Evolutionary conservation across 2,329 filamentous ascomycete genomes (phyloP), one percentile per base, ranked within the genome.

Genomic region (Bipolaris cookei): DNA sequence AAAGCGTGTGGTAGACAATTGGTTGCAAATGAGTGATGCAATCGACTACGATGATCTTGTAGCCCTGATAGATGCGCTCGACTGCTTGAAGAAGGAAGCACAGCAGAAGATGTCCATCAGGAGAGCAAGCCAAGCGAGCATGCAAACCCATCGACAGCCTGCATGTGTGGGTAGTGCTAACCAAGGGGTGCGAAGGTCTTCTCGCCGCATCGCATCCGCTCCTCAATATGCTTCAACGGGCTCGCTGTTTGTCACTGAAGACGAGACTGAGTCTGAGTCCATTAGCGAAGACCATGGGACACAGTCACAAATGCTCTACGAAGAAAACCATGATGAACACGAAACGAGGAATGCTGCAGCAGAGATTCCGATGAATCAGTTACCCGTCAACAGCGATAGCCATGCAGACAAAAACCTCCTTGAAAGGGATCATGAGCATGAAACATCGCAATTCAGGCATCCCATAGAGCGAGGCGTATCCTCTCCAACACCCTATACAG

Each of bases 111-210:
- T 54, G 13, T 54, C 51, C 1, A 47, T 42, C 3, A 48, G 25
- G 11, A 28, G n/a, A 48, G 44, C 51, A 2, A 54, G 1, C 14
- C n/a, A 48, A 47, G 18, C 28, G n/a, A 35, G 51, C 37, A 54
- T 37, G 2, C 25, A 42, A 28, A n/a, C 37, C 10, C 3, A 42
- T 42, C 13, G 2, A 44, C 14, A 21, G 43, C 20, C 28, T 48
- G 32, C 5, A n/a, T 1, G 38, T 10, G 20, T 4, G 25, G 37
- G 37, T 21, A 21, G 51, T n/a, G 51, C 51, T 48, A 11, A 35
- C 13, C 5, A 54, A 48, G 51, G 28, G 28, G n/a, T 54, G 30
- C 37, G 28, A 42, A 48, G 43, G 37, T 54, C 51, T 42, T 54
- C 51, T 28, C 14, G 30, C 10, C 28, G 10, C 28, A 34, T 48